phyloP scores from a whole-genome alignment of 2,329 filamentous ascomycete species.

The Fonsecaea multimorphosa region DNA sequence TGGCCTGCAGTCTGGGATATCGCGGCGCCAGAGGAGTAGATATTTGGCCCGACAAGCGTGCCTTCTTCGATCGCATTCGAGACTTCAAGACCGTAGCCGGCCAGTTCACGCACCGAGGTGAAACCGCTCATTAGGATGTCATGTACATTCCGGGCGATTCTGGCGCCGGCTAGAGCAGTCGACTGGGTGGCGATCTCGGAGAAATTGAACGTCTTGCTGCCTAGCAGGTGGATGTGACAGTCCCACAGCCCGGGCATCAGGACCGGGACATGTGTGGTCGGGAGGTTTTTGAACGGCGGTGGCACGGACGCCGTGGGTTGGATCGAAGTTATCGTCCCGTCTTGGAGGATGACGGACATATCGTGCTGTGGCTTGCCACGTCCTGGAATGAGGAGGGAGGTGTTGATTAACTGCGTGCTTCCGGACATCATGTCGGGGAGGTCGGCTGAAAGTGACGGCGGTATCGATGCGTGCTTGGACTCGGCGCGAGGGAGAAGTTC shows the following conservation, averaged over 20 bases:
- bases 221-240: slow-evolving; percentile 58
- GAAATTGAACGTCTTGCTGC: slow-evolving; percentile 40
- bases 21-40: slow-evolving; percentile 55
- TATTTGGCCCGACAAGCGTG: slow-evolving; percentile 54
- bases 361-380: slow-evolving; percentile 51
- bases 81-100: slow-evolving; percentile 55
- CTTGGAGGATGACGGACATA: slow-evolving; percentile 50
- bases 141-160: slow-evolving; percentile 50
- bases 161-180: slow-evolving; percentile 49
- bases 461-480: background rate
- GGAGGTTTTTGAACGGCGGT: slow-evolving; percentile 18
- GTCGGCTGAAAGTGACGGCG: background rate
- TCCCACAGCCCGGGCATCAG: slow-evolving; percentile 63
- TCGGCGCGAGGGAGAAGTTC: background rate
- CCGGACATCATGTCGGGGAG: background rate
- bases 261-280: slow-evolving; percentile 48
- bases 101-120: slow-evolving; percentile 59
- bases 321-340: slow-evolving; percentile 47
- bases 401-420: slow-evolving; percentile 32
- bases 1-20: slow-evolving; percentile 59
- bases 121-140: slow-evolving; percentile 57
- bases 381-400: slow-evolving; percentile 57
- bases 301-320: slow-evolving; percentile 26
- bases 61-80: slow-evolving; percentile 53
- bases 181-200: slow-evolving; percentile 28